Percentiles rank a stretch among this genome's conserved stretches.
Evolutionary conservation across 345 rosid species (phyloP).

Genomic region (Dovyalis caffra): DNA sequence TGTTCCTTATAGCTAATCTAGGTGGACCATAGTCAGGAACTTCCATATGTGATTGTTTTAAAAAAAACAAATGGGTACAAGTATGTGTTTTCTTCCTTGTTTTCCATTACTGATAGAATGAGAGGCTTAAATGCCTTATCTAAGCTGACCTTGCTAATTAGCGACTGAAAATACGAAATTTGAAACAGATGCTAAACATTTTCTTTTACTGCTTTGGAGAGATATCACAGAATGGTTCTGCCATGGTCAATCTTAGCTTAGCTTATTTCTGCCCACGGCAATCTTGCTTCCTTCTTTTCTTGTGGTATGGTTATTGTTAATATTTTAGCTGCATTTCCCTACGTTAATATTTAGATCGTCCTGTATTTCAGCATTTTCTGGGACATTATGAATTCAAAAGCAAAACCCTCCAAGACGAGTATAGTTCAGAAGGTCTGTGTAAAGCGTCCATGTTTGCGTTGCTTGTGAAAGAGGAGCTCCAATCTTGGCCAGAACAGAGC

Average conservation of each 20-base stretch:
- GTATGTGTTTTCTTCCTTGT: no score
- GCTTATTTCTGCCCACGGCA: no score
- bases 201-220: no score
- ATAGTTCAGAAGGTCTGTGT: constrained; percentile 44
- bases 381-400: constrained; percentile 44
- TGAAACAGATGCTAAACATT: no score
- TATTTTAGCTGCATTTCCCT: background rate
- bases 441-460: constrained; percentile 47
- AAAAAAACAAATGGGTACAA: background rate
- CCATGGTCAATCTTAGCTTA: no score
- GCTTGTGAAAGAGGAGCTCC: constrained; percentile 45
- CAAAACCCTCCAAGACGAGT: constrained; percentile 42
- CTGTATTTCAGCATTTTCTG: constrained; percentile 30
- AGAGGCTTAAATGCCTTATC: no score
- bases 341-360: background rate
- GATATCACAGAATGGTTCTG: no score
- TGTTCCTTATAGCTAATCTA: background rate
- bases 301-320: no score
- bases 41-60: background rate
- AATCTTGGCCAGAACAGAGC: constrained; percentile 52
- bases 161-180: no score
- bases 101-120: no score
- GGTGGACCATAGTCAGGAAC: background rate
- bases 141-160: no score
- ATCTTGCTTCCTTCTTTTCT: no score